Percentiles rank a stretch among this genome's conserved stretches.
These are phyloP conservation scores for Trichoderma atrobrunneum DNA, from an alignment of 2,329 filamentous ascomycete genomes.

Conservation along the genomic window DNA sequence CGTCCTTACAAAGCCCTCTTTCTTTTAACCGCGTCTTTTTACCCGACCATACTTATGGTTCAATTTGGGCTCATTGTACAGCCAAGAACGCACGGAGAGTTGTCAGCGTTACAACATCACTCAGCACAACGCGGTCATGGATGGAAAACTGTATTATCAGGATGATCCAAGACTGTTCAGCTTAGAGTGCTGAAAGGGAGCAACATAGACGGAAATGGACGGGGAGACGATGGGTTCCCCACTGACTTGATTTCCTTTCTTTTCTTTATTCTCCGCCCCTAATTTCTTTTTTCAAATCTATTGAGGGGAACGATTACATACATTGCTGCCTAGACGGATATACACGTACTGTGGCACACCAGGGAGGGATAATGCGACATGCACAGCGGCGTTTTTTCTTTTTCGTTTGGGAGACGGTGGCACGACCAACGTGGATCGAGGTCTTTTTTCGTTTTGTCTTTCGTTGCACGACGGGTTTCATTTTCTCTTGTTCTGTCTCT, in stretches of 20 bases:
- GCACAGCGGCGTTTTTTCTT: background rate
- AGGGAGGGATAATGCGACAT: constrained; percentile 2
- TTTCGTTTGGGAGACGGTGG: background rate
- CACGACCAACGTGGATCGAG: background rate
- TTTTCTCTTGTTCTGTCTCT: background rate
- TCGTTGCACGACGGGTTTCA: background rate
- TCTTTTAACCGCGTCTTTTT: constrained; percentile 43
- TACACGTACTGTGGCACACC: background rate
- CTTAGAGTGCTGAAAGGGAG: background rate
- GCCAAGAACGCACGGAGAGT: background rate
- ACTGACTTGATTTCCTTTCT: background rate
- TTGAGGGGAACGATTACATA: constrained; percentile 1
- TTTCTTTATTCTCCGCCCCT: background rate
- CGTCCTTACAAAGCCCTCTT: constrained; percentile 61
- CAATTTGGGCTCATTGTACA: background rate
- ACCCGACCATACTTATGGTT: background rate
- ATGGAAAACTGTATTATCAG: background rate
- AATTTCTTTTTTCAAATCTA: background rate
- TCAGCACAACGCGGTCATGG: background rate
- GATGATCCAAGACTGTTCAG: background rate
- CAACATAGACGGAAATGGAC: background rate
- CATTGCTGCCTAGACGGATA: background rate
- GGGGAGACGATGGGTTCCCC: background rate
- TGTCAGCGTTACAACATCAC: background rate
- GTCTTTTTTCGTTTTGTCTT: background rate